Evolutionary conservation across 768 basidiomycete genomes (phyloP).

Genomic region (Phallus indusiatus): DNA sequence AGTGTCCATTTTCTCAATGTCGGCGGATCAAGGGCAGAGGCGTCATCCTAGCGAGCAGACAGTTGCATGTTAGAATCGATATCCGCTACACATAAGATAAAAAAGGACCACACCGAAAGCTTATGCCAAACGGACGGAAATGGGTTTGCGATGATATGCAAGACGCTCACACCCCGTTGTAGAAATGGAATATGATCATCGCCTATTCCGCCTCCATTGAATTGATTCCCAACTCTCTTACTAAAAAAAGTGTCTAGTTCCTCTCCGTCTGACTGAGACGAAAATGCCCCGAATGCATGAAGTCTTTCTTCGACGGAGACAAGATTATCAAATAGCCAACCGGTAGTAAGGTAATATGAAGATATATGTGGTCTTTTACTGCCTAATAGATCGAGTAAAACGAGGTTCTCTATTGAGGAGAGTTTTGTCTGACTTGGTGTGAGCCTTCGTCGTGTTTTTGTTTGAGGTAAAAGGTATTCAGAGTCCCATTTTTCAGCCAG

Average conservation of each 20-base stretch:
- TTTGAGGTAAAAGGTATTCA: conserved; percentile 52
- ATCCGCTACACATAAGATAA: neutral
- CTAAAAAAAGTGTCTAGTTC: conserved; percentile 51
- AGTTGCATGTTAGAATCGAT: neutral
- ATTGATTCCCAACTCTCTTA: conserved; percentile 31
- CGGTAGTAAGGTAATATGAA: conserved; percentile 80
- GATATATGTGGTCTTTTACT: conserved; percentile 62
- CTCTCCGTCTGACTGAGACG: conserved; percentile 33
- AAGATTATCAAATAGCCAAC: conserved; percentile 85
- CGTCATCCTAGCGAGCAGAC: conserved; percentile 62
- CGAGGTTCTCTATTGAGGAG: conserved; percentile 76
- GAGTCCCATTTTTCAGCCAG: conserved; percentile 78
- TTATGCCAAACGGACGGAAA: conserved; percentile 92
- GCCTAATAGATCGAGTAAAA: conserved; percentile 89
- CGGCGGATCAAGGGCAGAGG: conserved; percentile 69
- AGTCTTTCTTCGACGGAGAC: conserved; percentile 63
- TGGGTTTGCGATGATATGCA: conserved; percentile 84
- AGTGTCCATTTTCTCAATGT: conserved; percentile 89
- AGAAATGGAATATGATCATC: conserved; percentile 96
- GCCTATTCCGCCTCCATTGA: conserved; percentile 53
- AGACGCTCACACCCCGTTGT: conserved; percentile 66
- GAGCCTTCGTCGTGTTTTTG: conserved; percentile 37
- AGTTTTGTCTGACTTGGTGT: conserved; percentile 53
- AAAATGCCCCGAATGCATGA: conserved; percentile 53
- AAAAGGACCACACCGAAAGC: conserved; percentile 36